A percentile compares a stretch with the other conserved stretches of the same genome.
Conservation (phyloP, 441 rosid genomes). For the Breynia disticha region DNA sequence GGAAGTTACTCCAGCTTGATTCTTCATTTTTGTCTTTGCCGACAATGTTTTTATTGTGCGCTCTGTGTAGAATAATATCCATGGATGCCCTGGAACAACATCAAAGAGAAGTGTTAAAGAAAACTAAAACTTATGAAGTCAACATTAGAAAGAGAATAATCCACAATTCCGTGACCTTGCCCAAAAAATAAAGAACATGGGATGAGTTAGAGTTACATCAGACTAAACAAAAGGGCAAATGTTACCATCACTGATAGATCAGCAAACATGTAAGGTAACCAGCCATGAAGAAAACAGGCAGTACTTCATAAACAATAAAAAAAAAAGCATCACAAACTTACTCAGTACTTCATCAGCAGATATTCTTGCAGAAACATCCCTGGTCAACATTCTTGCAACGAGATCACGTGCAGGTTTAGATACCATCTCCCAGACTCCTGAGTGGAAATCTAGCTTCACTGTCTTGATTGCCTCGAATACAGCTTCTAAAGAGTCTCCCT, state of each 20-base stretch:
- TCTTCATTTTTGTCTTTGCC: constrained; percentile 52
- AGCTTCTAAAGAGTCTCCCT: constrained; percentile 68
- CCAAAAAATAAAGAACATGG: no score
- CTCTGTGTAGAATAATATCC: constrained; percentile 83
- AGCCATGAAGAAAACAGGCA: no score
- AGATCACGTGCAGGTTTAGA: constrained; percentile 83
- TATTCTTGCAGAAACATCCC: constrained; percentile 79
- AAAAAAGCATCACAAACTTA: constrained; percentile 26
- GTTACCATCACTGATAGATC: no score
- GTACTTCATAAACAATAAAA: no score
- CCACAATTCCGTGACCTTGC: no score
- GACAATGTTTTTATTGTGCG: constrained; percentile 52
- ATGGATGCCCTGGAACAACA: constrained; percentile 67
- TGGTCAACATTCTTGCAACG: constrained; percentile 75
- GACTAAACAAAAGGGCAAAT: no score
- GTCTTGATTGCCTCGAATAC: constrained; percentile 81
- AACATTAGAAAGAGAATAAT: no score
- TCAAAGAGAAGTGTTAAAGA: constrained; percentile 2
- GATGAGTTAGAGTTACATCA: no score
- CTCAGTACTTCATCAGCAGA: constrained; percentile 88
- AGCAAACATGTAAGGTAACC: no score
- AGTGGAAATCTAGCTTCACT: constrained; percentile 71
- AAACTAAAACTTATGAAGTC: no score
- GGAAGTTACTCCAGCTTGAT: constrained; percentile 34
- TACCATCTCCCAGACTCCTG: constrained; percentile 65